phyloP scores from a whole-genome alignment of 176 grass and related monocot genomes.

The Alloteropsis semialata region DNA sequence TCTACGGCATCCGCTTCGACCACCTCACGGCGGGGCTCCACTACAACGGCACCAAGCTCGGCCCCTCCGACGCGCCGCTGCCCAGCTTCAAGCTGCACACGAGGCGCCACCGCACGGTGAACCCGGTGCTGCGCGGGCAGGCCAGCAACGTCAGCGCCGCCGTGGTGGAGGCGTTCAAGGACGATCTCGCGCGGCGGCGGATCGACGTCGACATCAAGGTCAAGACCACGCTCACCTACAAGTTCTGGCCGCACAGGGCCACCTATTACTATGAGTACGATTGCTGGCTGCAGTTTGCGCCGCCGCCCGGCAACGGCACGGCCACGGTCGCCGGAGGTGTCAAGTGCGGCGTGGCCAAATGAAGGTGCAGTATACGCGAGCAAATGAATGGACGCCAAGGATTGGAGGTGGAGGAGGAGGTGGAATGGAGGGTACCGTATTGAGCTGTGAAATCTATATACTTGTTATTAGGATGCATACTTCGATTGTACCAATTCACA shows the following conservation, averaged over 20 bases:
- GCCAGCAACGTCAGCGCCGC: not conserved
- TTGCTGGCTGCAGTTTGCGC: not conserved
- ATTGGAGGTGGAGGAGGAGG: no score
- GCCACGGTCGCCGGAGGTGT: not conserved
- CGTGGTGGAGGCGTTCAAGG: not conserved
- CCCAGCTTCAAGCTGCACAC: not conserved
- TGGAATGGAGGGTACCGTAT: no score
- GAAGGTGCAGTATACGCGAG: no score
- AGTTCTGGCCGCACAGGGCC: not conserved
- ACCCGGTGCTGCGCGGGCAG: no score
- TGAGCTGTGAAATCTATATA: no score
- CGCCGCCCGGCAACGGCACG: not conserved
- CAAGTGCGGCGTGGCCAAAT: no score
- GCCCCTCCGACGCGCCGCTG: constrained; percentile 14
- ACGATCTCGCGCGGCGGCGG: not conserved
- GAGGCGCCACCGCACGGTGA: not conserved
- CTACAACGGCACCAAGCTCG: constrained; percentile 17
- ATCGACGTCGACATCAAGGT: not conserved
- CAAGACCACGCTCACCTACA: constrained; percentile 7
- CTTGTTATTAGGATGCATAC: no score
- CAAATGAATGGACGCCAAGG: no score
- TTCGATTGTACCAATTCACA: no score
- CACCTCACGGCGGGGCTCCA: constrained; percentile 14
- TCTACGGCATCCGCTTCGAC: not conserved
- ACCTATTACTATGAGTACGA: constrained; percentile 16